Evolutionary conservation across 345 rosid species (phyloP), one percentile per base, ranked within the genome.

Genomic region (Brassica rapa): DNA sequence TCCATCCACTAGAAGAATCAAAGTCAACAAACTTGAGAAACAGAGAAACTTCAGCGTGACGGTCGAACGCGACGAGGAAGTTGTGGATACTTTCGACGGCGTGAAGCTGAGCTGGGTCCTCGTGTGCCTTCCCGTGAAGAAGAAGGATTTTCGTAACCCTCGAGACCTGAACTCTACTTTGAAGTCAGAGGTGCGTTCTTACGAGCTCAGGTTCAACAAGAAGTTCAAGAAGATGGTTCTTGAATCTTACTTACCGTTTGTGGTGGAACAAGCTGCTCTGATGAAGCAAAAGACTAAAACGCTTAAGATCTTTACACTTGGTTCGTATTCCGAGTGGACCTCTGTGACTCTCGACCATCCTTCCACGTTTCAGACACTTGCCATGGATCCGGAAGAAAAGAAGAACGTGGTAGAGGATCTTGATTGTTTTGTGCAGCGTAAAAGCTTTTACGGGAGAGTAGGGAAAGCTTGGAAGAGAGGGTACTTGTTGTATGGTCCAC

Each of bases 391-490:
- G 4, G 81, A 75, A 21, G 70, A 66, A 9, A 88, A 88, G 77
- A 41, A 70, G 8, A 77, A n/a, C 24, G 74, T 93, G 64, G 5
- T 53, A 21, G 77, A 87, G 46, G 98, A 93, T 80, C 86, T 93
- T 4, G 85, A 82, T 16, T 77, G 86, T 66, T 93, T 89, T 53
- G 82, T 88, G 74, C 76, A 66, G 82, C 85, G 96, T 59, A 86
- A 55, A 63, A 82, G 82, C 23, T 89, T 76, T 46, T 93, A 93
- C 27, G 71, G 55, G 74, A 87, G 84, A 43, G 91, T 93, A 0
- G 96, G 98, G 1, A 89, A 88, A 82, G 93, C 94, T 70, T 90
- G 94, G 96, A 93, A 93, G 78, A 86, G 96, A 81, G 96, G 93
- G 25, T 93, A 93, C 30, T 80, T 90, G 82, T 61, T 89, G 79